Conservation (phyloP, 805 yeast genomes). For the Lachancea quebecensis region DNA sequence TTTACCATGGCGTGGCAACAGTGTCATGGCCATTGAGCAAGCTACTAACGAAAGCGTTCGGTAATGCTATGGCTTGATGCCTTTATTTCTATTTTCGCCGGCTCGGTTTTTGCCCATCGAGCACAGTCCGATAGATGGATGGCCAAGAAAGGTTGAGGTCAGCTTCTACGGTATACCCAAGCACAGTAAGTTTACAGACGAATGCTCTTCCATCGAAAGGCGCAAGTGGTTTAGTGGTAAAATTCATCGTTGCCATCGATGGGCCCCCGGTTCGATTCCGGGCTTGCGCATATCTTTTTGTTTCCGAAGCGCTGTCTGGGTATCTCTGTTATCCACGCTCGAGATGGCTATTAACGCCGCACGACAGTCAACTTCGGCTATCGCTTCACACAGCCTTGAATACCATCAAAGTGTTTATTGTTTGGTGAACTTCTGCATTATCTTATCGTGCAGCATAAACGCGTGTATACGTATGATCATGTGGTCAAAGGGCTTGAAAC, state of each 20-base stretch:
- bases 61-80: no score
- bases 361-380: background rate
- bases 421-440: background rate
- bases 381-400: no score
- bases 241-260: conserved; percentile 28
- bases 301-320: background rate
- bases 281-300: conserved; percentile 23
- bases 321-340: background rate
- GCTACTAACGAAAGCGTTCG: no score
- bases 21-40: background rate
- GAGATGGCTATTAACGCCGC: background rate
- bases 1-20: conserved; percentile 40
- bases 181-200: background rate
- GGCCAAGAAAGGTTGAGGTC: no score
- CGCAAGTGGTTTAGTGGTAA: conserved; percentile 26
- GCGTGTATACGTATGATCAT: background rate
- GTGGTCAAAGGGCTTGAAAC: no score
- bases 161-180: no score
- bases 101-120: background rate
- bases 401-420: no score
- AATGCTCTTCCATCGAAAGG: background rate
- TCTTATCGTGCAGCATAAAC: background rate
- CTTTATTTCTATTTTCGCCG: no score
- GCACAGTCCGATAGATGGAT: background rate
- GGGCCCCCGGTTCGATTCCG: conserved; percentile 30